These are phyloP conservation scores for Murraya paniculata DNA, from an alignment of 345 rosid species.

Conservation along the genomic window DNA sequence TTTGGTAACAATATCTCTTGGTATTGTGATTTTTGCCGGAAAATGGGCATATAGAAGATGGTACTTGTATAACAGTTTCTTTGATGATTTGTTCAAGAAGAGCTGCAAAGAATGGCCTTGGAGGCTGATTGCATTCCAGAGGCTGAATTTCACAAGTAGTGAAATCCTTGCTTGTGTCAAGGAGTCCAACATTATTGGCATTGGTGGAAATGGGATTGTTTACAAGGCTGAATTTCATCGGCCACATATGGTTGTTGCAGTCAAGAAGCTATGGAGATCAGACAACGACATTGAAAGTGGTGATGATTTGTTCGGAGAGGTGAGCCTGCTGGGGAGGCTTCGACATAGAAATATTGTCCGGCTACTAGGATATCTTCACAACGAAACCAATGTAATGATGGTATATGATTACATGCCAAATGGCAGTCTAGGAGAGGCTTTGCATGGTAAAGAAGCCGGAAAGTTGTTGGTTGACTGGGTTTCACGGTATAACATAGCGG, in stretches of 20 bases:
- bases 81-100: constrained; percentile 52
- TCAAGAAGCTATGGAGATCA: constrained; percentile 89
- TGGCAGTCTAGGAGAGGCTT: constrained; percentile 76
- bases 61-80: constrained; percentile 59
- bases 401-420: constrained; percentile 81
- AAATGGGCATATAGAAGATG: constrained; percentile 63
- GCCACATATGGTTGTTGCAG: constrained; percentile 63
- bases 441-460: constrained; percentile 61
- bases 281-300: constrained; percentile 53
- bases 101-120: constrained; percentile 84
- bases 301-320: constrained; percentile 67
- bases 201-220: constrained; percentile 92
- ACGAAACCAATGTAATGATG: constrained; percentile 73
- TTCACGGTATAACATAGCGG: constrained; percentile 79
- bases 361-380: constrained; percentile 77
- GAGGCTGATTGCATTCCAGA: constrained; percentile 83
- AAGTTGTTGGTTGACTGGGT: constrained; percentile 85
- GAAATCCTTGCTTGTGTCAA: constrained; percentile 73
- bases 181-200: constrained; percentile 78
- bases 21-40: constrained; percentile 46
- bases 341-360: constrained; percentile 84
- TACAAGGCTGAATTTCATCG: constrained; percentile 81
- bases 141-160: constrained; percentile 61
- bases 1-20: constrained; percentile 45
- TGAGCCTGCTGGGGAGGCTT: constrained; percentile 68